These are phyloP conservation scores for Striga hermonthica DNA, from an alignment of 305 asterid genomes.

Conservation along the genomic window DNA sequence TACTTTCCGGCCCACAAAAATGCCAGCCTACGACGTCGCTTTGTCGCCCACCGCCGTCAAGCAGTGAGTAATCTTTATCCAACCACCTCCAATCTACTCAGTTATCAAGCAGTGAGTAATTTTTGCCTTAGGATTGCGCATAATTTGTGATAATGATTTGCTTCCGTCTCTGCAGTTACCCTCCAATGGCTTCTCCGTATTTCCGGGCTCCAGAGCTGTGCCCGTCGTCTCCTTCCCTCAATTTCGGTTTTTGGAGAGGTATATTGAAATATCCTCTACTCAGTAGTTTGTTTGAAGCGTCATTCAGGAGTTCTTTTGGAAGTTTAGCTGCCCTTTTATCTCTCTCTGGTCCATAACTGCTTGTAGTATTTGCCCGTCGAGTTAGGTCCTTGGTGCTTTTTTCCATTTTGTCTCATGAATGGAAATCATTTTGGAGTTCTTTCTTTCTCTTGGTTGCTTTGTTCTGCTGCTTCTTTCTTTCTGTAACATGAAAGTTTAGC, in stretches of 20 bases:
- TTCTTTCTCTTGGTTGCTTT: not conserved
- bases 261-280: not conserved
- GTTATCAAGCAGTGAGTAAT: not conserved
- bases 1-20: not conserved
- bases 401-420: too few relatives aligned
- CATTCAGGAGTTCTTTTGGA: not conserved
- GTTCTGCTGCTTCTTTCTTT: not conserved
- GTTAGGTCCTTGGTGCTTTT: too few relatives aligned
- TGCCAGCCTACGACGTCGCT: conserved; percentile 33
- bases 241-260: conserved; percentile 25
- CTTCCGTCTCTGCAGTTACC: conserved; percentile 34
- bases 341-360: too few relatives aligned
- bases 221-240: conserved; percentile 24
- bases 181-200: conserved; percentile 35
- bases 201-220: conserved; percentile 33
- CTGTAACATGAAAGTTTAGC: conserved; percentile 2
- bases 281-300: not conserved
- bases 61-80: conserved; percentile 29
- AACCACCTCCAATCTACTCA: not conserved
- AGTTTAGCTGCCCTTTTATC: too few relatives aligned
- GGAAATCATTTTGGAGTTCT: not conserved
- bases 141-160: not conserved
- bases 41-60: conserved; percentile 32
- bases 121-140: not conserved
- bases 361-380: too few relatives aligned